Conservation (phyloP, 345 rosid species). For the Acer saccharum region DNA sequence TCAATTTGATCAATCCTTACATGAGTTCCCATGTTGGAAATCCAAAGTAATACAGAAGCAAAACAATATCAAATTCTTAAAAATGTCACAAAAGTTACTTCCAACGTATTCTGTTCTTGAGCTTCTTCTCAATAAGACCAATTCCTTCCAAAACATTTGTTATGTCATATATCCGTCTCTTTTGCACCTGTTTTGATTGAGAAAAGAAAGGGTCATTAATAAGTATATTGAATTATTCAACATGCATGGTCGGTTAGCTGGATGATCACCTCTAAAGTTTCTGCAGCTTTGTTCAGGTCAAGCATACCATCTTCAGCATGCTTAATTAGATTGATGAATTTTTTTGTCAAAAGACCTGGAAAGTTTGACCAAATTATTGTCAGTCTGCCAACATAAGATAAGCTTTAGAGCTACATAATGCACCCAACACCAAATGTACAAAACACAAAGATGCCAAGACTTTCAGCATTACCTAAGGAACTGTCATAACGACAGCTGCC, state of each 20-base stretch:
- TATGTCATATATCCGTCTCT: conserved; percentile 97
- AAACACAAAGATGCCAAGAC: neutral
- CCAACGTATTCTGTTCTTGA: conserved; percentile 92
- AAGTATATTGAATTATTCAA: conserved; percentile 1
- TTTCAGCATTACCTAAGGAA: conserved; percentile 67
- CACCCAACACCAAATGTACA: neutral
- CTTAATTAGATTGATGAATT: conserved; percentile 78
- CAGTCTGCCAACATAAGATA: neutral
- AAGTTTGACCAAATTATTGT: conserved; percentile 22
- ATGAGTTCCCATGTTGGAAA: conserved; percentile 30
- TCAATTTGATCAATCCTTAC: conserved; percentile 34
- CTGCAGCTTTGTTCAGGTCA: conserved; percentile 92
- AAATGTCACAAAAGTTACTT: conserved; percentile 57
- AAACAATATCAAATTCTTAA: conserved; percentile 22
- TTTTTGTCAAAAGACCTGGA: conserved; percentile 89
- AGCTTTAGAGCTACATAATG: conserved; percentile 4
- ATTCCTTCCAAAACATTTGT: conserved; percentile 99
- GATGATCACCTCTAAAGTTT: conserved; percentile 72
- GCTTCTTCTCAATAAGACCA: conserved; percentile 93
- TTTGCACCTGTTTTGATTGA: conserved; percentile 63
- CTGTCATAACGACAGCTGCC: conserved; percentile 97
- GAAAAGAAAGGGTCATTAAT: conserved; percentile 8
- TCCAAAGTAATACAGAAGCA: conserved; percentile 16
- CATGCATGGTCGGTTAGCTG: conserved; percentile 8
- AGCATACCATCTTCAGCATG: conserved; percentile 88